phyloP scores from a whole-genome alignment of 1,284 basidiomycete species.

The Gymnopus androsaceus region DNA sequence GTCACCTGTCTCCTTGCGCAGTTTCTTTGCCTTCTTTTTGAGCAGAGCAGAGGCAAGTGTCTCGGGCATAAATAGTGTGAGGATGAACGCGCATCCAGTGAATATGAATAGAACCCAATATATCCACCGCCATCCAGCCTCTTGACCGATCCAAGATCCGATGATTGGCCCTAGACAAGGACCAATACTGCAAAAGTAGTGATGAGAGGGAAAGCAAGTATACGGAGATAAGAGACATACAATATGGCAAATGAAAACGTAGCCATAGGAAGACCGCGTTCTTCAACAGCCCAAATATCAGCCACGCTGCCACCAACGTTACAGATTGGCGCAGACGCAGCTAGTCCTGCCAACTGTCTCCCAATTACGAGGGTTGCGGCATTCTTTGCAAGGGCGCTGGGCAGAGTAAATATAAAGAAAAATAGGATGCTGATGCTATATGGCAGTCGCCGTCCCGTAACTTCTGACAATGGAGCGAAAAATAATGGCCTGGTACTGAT shows the following conservation, averaged over 20 bases:
- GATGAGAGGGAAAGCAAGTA: not conserved
- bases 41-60: constrained; percentile 56
- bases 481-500: constrained; percentile 29
- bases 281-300: constrained; percentile 60
- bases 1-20: constrained; percentile 38
- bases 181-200: constrained; percentile 36
- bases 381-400: constrained; percentile 61
- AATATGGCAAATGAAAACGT: constrained; percentile 65
- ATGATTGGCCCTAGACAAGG: constrained; percentile 55
- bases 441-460: constrained; percentile 45
- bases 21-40: constrained; percentile 33
- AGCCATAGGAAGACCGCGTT: constrained; percentile 63
- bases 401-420: constrained; percentile 64
- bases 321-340: constrained; percentile 45
- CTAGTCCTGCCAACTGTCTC: constrained; percentile 63
- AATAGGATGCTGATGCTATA: constrained; percentile 59
- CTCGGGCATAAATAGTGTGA: constrained; percentile 61
- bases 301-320: constrained; percentile 48
- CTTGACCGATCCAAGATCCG: constrained; percentile 46
- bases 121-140: constrained; percentile 55
- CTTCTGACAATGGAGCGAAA: constrained; percentile 47
- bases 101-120: constrained; percentile 65
- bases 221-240: constrained; percentile 25
- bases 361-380: constrained; percentile 60
- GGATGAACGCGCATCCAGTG: constrained; percentile 43